Conservation (phyloP, 345 rosid species). For the Luvunga scandens region DNA sequence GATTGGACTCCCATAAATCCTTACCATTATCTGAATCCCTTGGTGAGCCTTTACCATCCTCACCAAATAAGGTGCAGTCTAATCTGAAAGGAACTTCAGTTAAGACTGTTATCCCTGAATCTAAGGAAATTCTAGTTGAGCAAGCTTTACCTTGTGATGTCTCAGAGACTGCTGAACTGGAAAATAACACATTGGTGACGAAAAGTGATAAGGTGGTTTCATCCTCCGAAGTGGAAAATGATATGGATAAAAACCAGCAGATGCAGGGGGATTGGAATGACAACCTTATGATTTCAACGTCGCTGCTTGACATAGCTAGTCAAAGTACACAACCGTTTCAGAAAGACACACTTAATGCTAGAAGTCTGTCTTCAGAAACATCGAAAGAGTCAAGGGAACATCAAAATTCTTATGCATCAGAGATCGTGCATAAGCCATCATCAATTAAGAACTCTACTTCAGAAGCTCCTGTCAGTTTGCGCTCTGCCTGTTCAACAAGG, state of each 20-base stretch:
- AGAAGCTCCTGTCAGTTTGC: slow-evolving; percentile 16
- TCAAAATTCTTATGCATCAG: slow-evolving; percentile 24
- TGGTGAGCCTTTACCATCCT: slow-evolving; percentile 23
- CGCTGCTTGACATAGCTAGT: slow-evolving; percentile 15
- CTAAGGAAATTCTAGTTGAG: slow-evolving; percentile 23
- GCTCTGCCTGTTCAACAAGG: slow-evolving; percentile 13
- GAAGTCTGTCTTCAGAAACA: slow-evolving; percentile 14
- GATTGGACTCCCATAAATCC: slow-evolving; percentile 21
- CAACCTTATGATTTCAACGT: slow-evolving; percentile 11
- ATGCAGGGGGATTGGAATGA: slow-evolving; percentile 11
- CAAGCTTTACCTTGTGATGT: slow-evolving; percentile 7
- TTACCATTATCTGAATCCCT: slow-evolving; percentile 28
- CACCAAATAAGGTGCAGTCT: slow-evolving; percentile 24
- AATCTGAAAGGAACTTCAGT: slow-evolving; percentile 20
- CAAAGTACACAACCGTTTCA: slow-evolving; percentile 14
- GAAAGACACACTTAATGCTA: slow-evolving; percentile 12
- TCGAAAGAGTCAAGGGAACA: slow-evolving; percentile 10
- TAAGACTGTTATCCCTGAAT: slow-evolving; percentile 17
- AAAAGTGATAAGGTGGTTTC: slow-evolving; percentile 8
- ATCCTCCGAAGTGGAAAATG: slow-evolving; percentile 16
- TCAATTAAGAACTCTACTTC: slow-evolving; percentile 17
- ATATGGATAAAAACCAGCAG: slow-evolving; percentile 18
- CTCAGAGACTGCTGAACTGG: slow-evolving; percentile 22
- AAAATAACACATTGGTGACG: slow-evolving; percentile 1
- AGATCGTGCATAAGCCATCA: slow-evolving; percentile 3